Evolutionary conservation across 2,329 filamentous ascomycete genomes (phyloP).

Genomic region (Macroventuria anomochaeta): DNA sequence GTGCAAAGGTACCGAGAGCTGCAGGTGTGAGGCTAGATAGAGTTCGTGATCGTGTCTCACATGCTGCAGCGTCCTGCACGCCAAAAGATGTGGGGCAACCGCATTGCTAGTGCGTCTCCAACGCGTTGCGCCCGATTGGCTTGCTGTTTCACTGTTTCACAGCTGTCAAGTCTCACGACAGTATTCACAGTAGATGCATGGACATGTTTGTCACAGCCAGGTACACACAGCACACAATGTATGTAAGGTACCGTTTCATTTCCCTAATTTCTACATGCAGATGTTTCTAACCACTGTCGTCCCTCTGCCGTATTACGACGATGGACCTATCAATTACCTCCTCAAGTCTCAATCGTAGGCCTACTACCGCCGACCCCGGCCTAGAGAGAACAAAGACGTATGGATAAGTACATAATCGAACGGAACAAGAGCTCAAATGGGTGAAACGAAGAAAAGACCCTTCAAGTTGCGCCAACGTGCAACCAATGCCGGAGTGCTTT

Average conservation of each 20-base stretch:
- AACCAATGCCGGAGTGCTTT: conserved; percentile 9
- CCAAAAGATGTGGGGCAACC: conserved; percentile 11
- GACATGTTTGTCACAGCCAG: too few relatives aligned
- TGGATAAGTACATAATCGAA: conserved; percentile 22
- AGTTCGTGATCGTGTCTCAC: conserved; percentile 9
- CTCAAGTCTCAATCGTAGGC: conserved; percentile 28
- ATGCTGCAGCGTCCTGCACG: conserved; percentile 11
- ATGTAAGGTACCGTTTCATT: conserved; percentile 31
- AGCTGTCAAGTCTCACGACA: conserved; percentile 11
- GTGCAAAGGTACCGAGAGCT: neutral
- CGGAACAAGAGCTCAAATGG: conserved; percentile 17
- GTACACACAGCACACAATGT: neutral
- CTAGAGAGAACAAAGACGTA: conserved; percentile 36
- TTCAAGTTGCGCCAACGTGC: conserved; percentile 11
- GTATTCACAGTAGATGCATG: neutral
- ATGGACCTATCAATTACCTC: conserved; percentile 31
- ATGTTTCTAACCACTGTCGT: conserved; percentile 30
- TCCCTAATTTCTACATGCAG: conserved; percentile 33
- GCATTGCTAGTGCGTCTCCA: conserved; percentile 7
- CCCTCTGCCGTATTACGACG: conserved; percentile 36
- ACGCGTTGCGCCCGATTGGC: conserved; percentile 15
- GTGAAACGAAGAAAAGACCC: conserved; percentile 11
- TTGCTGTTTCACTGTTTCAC: conserved; percentile 1
- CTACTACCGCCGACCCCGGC: conserved; percentile 27
- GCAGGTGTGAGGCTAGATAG: conserved; percentile 2